Evolutionary conservation across 257 asterid genomes (phyloP), one percentile per base, ranked within the genome.

Genomic region (Ehretia macrophylla): DNA sequence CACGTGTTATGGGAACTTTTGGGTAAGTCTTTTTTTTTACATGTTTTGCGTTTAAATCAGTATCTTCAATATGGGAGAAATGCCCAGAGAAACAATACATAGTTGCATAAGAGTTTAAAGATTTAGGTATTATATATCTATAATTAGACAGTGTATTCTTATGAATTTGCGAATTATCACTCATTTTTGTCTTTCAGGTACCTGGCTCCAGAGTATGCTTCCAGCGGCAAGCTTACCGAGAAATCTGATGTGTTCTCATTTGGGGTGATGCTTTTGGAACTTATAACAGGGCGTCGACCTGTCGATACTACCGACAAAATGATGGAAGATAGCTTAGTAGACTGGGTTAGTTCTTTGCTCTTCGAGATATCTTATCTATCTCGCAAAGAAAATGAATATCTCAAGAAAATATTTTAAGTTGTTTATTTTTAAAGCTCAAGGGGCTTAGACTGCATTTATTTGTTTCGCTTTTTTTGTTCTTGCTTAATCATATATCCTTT

Each of bases 1-100:
- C 98, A 0, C 98, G 98, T 4, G 96, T 91, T n/a, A 91, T 88
- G 98, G 98, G 98, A 67, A 92, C 98, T 54, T 88, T 92, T 18
- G 98, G 98, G 98, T 85, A 62, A 67, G 75, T 73, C 51, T 17
- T 40, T 5, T 35, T 17, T 40, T 5, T 35, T 39, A 35, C 45
- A 38, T 32, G 20, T 18, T 63, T 38, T n/a, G 39, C 11, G 44
- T 38, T 38, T 38, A 38, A 5, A 42, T 42, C 47, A 10, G n/a
- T n/a, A n/a, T n/a, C n/a, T n/a, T n/a, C n/a, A n/a, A n/a, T n/a
- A n/a, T n/a, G n/a, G n/a, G n/a, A n/a, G n/a, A n/a, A n/a, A n/a
- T n/a, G n/a, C n/a, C n/a, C n/a, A n/a, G n/a, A n/a, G n/a, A n/a
- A n/a, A n/a, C n/a, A n/a, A n/a, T n/a, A n/a, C n/a, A n/a, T n/a